Conservation (phyloP, 192 early-diverging fungal species). For the Backusella circina region DNA sequence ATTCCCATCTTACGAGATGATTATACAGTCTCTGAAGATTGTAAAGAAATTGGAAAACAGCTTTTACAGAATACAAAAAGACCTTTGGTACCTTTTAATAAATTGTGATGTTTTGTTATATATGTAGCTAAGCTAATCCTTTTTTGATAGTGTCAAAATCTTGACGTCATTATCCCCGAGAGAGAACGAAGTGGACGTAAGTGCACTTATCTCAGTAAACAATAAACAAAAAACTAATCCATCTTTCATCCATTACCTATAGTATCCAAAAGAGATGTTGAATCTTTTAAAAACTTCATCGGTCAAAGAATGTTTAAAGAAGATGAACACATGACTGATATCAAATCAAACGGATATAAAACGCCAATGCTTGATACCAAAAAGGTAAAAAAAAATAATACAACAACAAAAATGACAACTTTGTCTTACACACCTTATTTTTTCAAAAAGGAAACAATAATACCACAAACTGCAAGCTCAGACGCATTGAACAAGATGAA, state of each 20-base stretch:
- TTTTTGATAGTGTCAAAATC: conserved; percentile 1
- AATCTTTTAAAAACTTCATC: neutral
- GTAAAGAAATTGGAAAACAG: conserved; percentile 3
- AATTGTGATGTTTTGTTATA: neutral
- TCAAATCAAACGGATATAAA: neutral
- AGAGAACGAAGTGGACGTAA: neutral
- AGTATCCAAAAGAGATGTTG: neutral
- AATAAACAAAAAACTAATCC: neutral
- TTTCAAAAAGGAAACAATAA: neutral
- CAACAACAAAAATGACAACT: neutral
- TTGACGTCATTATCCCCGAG: conserved; percentile 6
- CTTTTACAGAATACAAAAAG: conserved; percentile 1
- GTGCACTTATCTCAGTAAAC: neutral
- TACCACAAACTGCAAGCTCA: neutral
- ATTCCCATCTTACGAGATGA: conserved; percentile 10
- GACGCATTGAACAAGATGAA: neutral
- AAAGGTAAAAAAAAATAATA: neutral
- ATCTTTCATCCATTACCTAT: neutral
- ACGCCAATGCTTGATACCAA: neutral
- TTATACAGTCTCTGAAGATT: neutral
- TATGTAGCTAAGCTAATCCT: neutral
- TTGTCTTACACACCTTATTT: neutral
- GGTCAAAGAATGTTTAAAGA: neutral
- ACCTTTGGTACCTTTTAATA: neutral
- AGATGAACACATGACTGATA: neutral